Conservation (phyloP, 805 yeast genomes). For the Candida nitratophila region DNA sequence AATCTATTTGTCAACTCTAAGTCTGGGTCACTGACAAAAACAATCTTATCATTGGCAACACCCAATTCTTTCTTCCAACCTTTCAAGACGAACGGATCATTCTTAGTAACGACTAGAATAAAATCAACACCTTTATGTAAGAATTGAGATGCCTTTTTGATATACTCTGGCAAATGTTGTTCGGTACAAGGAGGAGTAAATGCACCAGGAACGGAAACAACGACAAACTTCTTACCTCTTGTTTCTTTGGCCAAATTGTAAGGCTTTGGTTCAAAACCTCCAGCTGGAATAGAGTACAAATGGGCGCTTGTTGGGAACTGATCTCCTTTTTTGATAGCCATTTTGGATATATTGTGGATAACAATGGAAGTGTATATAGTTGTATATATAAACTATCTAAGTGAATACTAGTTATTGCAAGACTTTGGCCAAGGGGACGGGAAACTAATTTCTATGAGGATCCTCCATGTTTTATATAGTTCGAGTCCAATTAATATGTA, state of each 20-base stretch:
- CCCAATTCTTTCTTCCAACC: conserved; percentile 58
- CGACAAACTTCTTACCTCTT: conserved; percentile 46
- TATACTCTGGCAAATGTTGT: conserved; percentile 64
- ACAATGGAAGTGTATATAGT: too few species aligned
- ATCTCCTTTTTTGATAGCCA: conserved; percentile 20
- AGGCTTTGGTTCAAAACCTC: conserved; percentile 26
- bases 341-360: background rate
- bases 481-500: too few species aligned
- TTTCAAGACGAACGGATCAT: conserved; percentile 63
- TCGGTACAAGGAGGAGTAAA: conserved; percentile 79
- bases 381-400: too few species aligned
- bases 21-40: conserved; percentile 61
- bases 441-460: too few species aligned
- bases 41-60: conserved; percentile 29
- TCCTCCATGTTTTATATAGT: too few species aligned
- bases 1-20: conserved; percentile 48
- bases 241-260: conserved; percentile 27
- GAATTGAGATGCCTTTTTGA: conserved; percentile 42
- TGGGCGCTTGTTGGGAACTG: conserved; percentile 29
- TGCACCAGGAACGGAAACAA: conserved; percentile 81
- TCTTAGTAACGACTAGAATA: conserved; percentile 56
- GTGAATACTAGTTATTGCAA: too few species aligned
- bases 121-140: conserved; percentile 55
- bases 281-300: conserved; percentile 27
- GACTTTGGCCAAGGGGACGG: too few species aligned